These are phyloP conservation scores for Brachypodium distachyon DNA, from an alignment of 202 grass and related monocot genomes.

Conservation along the genomic window DNA sequence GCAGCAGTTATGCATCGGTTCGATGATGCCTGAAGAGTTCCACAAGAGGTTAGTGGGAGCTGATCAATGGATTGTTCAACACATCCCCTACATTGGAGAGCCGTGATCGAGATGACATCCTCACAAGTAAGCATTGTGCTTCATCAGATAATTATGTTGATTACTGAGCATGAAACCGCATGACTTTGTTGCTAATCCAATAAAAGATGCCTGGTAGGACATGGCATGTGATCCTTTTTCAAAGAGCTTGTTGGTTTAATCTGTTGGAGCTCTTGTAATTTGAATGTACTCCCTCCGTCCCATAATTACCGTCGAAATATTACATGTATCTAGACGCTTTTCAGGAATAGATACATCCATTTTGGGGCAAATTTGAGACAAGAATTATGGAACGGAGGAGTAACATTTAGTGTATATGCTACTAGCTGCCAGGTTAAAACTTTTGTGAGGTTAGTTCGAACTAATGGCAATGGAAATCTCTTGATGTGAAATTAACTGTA, in stretches of 20 bases:
- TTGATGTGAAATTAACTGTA: not conserved
- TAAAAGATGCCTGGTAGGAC: not conserved
- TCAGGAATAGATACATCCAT: too few relatives aligned
- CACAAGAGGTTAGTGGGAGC: not conserved
- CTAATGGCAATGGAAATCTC: not conserved
- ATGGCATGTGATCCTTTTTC: too few relatives aligned
- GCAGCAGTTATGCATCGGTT: not conserved
- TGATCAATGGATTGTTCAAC: not conserved
- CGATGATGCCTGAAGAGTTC: conserved; percentile 22
- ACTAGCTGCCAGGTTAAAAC: not conserved
- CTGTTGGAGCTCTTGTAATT: not conserved
- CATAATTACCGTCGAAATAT: too few relatives aligned
- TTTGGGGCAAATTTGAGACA: too few relatives aligned
- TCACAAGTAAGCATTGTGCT: not conserved
- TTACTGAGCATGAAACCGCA: not conserved
- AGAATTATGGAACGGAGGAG: too few relatives aligned
- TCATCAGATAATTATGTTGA: too few relatives aligned
- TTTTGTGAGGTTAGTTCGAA: not conserved
- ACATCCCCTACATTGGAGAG: conserved; percentile 30
- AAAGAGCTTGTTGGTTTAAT: not conserved
- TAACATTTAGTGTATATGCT: not conserved
- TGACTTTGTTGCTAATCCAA: not conserved
- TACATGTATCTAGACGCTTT: too few relatives aligned
- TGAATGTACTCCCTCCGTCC: too few relatives aligned
- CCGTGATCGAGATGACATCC: not conserved